Evolutionary conservation across 352 stramenopile species (phyloP).

Genomic region (Stramenopiles sp.): DNA sequence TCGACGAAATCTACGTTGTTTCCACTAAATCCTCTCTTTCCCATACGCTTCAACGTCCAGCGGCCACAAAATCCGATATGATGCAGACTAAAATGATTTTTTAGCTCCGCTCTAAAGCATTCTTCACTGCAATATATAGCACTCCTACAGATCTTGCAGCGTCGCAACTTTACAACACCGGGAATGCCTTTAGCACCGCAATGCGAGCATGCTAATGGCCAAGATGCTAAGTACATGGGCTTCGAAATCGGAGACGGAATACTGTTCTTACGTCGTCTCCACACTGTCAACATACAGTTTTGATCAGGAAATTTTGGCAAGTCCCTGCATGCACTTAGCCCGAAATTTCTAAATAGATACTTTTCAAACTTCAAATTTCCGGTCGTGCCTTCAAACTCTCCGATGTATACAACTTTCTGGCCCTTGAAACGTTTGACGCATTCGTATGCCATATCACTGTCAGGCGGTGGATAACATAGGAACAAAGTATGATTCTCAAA

Average conservation of each 20-base stretch:
- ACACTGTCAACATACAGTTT: neutral
- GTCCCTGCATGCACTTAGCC: neutral
- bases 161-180: neutral
- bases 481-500: neutral
- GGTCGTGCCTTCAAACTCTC: neutral
- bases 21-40: too few relatives aligned
- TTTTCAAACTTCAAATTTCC: neutral
- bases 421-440: neutral
- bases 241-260: neutral
- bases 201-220: neutral
- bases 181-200: neutral
- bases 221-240: neutral
- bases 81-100: neutral
- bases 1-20: too few relatives aligned
- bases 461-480: neutral
- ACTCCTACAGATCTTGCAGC: neutral
- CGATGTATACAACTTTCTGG: neutral
- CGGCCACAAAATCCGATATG: too few relatives aligned
- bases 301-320: neutral
- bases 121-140: neutral
- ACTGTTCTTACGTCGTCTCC: neutral
- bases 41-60: too few relatives aligned
- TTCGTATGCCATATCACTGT: neutral
- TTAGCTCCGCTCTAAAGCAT: neutral
- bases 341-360: neutral